A percentile compares a stretch with the other conserved stretches of the same genome.
phyloP scores from a whole-genome alignment of 2,329 filamentous ascomycete species.

The Bipolaris gigantea region DNA sequence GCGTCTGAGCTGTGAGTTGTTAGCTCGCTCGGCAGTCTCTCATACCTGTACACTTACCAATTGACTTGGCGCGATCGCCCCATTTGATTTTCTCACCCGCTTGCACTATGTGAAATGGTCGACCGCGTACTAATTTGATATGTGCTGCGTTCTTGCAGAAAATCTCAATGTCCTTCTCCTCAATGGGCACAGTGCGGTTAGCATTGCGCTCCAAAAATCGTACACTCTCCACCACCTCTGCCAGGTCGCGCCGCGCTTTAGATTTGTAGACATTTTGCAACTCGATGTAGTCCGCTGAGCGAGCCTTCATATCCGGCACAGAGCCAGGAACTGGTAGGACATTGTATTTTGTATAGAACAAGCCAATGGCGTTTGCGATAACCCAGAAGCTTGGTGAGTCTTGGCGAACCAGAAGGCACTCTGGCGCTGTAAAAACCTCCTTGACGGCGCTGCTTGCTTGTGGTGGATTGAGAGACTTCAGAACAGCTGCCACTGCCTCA shows the following conservation, averaged over 20 bases:
- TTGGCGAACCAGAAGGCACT: slow-evolving; percentile 52
- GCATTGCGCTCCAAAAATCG: slow-evolving; percentile 57
- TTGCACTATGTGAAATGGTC: slow-evolving; percentile 54
- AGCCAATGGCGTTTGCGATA: slow-evolving; percentile 75
- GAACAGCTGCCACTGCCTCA: slow-evolving; percentile 82
- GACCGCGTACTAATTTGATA: slow-evolving; percentile 79
- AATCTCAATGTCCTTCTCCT: slow-evolving; percentile 75
- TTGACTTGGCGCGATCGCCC: slow-evolving; percentile 55
- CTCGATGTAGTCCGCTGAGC: slow-evolving; percentile 84
- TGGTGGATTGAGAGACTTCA: slow-evolving; percentile 78
- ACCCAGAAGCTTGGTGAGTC: slow-evolving; percentile 78
- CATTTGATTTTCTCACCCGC: slow-evolving; percentile 48
- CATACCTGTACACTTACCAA: slow-evolving; percentile 49
- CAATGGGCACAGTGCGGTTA: slow-evolving; percentile 56
- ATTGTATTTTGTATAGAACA: slow-evolving; percentile 73
- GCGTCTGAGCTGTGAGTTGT: slow-evolving; percentile 35
- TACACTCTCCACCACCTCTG: slow-evolving; percentile 71
- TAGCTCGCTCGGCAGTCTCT: neutral
- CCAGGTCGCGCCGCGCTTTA: slow-evolving; percentile 77
- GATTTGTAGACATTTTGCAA: slow-evolving; percentile 91
- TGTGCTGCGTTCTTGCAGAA: slow-evolving; percentile 97
- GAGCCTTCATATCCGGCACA: slow-evolving; percentile 96
- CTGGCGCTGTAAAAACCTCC: slow-evolving; percentile 75
- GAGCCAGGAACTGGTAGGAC: slow-evolving; percentile 82
- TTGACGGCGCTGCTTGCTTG: slow-evolving; percentile 69